Percentiles rank a stretch among this genome's conserved stretches.
phyloP scores from a whole-genome alignment of 352 stramenopile genomes.

The Albugo candida region DNA sequence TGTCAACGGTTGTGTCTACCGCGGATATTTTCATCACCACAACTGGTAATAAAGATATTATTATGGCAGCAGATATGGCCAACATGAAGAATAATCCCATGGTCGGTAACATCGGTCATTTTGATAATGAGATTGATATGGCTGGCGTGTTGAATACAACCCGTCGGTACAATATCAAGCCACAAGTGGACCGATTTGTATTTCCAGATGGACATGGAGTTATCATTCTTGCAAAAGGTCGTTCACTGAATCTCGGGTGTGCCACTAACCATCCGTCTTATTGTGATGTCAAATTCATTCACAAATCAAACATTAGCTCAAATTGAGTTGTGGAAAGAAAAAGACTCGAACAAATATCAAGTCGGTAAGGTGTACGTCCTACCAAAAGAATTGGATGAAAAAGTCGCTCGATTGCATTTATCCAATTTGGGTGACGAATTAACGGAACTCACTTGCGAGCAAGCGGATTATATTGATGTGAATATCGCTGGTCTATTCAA shows the following conservation, averaged over 20 bases:
- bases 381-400: constrained; percentile 96
- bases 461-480: constrained; percentile 97
- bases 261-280: constrained; percentile 95
- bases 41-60: constrained; percentile 98
- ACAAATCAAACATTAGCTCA: constrained; percentile 98
- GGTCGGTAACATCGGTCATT: constrained; percentile 98
- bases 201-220: constrained; percentile 91
- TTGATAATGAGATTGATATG: constrained; percentile 99
- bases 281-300: constrained; percentile 99
- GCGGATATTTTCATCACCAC: constrained; percentile 98
- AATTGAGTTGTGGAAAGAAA: constrained; percentile 96
- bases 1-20: constrained; percentile 76
- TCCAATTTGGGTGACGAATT: constrained; percentile 90
- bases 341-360: constrained; percentile 88
- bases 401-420: constrained; percentile 95
- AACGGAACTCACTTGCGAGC: constrained; percentile 22
- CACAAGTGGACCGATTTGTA: constrained; percentile 96
- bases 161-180: constrained; percentile 97
- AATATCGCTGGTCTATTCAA: constrained; percentile 15
- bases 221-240: constrained; percentile 94
- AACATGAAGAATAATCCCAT: constrained; percentile 99
- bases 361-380: constrained; percentile 95
- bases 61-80: constrained; percentile 90
- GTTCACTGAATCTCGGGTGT: constrained; percentile 96
- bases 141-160: constrained; percentile 73